Base-by-base conservation (phyloP, 1,284 basidiomycete species). In the Trametes polyzona region DNA sequence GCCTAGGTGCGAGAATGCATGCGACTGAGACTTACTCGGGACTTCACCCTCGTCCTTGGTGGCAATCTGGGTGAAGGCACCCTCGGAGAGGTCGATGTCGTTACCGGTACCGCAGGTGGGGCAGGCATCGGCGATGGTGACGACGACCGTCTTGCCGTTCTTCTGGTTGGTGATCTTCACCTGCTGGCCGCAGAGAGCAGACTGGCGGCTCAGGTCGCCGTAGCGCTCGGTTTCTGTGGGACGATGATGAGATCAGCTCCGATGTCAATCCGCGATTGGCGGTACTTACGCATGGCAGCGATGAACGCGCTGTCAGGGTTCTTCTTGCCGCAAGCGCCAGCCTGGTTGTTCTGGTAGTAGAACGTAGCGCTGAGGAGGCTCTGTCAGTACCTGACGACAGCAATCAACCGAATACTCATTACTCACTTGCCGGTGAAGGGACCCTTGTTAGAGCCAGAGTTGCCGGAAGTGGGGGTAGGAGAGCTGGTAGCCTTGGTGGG, bases 11-110 rank as follows among this genome's bases (percentile, higher is more conserved):
- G 43, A 26, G 24, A 37, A 26, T 8, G 41, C 49, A 49, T 52
- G 23, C 30, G 19, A 37, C 32, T 47, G 61, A 32, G 26, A 77
- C 83, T 63, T 72, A 87, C 87, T 89, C 55, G 74, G 67, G 57
- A 95, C 77, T 64, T 77, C 71, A 55, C 93, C 93, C 33, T 82
- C 74, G 8, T 68, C 71, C 51, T 80, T 70, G 19, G 71, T 65
- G 32, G 83, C 87, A 54, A 96, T 82, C 16, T 70, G 65, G 41
- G 77, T 55, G 82, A 97, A 97, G 24, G 92, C 87, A 47, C 69
- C 85, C n/a, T 71, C 62, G 12, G 92, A 94, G 57, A 97, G 82
- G 71, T 98, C 95, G 67, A 98, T 84, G 19, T 86, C 88, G 71
- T 88, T 77, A 32, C 52, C 49, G 59, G 81, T 81, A 0, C 65